Evolutionary conservation across 345 rosid genomes (phyloP), one percentile per base, ranked within the genome.

Genomic region (Eutrema heterophyllum): DNA sequence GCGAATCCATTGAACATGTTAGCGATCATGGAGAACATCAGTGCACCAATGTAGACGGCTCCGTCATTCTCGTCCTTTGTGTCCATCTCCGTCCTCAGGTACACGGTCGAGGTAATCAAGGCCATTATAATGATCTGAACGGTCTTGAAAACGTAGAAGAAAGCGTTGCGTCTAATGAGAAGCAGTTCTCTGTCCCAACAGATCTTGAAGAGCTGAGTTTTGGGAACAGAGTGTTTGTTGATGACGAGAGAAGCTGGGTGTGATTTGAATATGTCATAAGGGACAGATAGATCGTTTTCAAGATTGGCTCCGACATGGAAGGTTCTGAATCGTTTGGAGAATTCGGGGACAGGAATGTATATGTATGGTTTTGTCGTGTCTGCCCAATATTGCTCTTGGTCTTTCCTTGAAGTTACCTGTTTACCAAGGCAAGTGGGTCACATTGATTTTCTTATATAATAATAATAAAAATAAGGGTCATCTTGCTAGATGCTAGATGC

Each of bases 1-100:
- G 97, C 58, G 41, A 90, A 85, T 12, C 99, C 98, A 76, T 92
- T 89, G 76, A 95, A 95, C 96, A 86, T 89, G 78, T 92, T 95
- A 12, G 63, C 77, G 74, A 95, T 82, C 87, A 81, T 76, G 4
- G 79, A 57, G 51, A 77, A 90, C 41, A 80, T 66, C 46, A 81
- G 81, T 12, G 87, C 88, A 63, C 96, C 92, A 1, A 86, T 2
- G 55, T 59, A 87, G 2, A 75, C 9, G 0, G 77, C 81, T 7
- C 86, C 97, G 56, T 90, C 97, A 0, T 13, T 58, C 65, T 81
- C 88, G 48, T 79, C 67, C 71, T 84, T 83, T 6, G 87, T 73
- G 55, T 81, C 75, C 97, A 95, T 79, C 75, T 60, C 68, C 12
- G 87, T 72, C 72, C 86, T 88, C 38, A 92, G 49, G 50, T 88